Evolutionary conservation across 176 grass and related monocot species (phyloP), one percentile per base, ranked within the genome.

Genomic region (Urochloa ruziziensis): DNA sequence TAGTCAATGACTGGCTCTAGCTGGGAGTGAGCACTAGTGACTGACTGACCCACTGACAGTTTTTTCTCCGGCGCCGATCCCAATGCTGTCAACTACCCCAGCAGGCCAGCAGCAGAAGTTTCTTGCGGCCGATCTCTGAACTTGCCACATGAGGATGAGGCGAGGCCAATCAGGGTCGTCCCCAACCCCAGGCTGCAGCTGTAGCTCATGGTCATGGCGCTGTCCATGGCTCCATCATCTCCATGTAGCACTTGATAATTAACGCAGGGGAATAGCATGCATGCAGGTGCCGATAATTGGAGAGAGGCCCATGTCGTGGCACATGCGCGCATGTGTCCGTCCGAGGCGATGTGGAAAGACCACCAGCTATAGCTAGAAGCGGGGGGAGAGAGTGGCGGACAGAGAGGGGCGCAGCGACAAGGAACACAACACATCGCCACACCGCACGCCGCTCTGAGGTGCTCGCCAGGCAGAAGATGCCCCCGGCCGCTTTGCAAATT

Each of bases 301-400:
- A 19, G 3, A n/a, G 5, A 49, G 28, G 29, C 74, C 83, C 83
- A 61, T 48, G 44, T 21, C 10, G 67, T 33, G 25, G 70, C 86
- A 88, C 86, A 88, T 83, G 86, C 80, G 4, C 24, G 54, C 79
- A 88, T 88, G 86, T 40, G 53, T 27, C 6, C 25, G 75, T 40
- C 43, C 10, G 5, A 8, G 12, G 18, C n/a, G 59, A 57, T 18
- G 60, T 87, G 85, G 19, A 58, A 66, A 75, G 49, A 23, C 18
- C 1, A 32, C 10, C 25, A 57, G 58, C 58, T 27, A 15, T 9
- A 36, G 28, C 0, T 6, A 67, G 77, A 21, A 21, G 40, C 23
- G 16, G 3, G 12, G 2, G 19, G 23, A 9, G 37, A 17, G 42
- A 19, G 44, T 5, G 57, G 25, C 25, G 4, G 58, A 46, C 25